A percentile compares a stretch with the other conserved stretches of the same genome.
phyloP scores from a whole-genome alignment of 2,329 filamentous ascomycete species.

The Corynespora cassiicola region DNA sequence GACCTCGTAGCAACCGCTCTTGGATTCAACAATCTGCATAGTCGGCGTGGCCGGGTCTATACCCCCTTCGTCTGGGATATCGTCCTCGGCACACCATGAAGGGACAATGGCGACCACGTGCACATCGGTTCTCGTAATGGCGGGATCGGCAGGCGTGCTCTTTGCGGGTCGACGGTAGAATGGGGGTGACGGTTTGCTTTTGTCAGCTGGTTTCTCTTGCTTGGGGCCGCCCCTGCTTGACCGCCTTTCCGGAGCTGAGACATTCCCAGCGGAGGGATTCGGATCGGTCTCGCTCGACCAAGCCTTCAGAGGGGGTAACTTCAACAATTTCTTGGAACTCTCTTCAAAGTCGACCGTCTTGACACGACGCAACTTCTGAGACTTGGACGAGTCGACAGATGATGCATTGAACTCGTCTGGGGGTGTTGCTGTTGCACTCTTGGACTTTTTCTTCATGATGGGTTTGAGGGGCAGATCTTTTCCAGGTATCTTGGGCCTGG shows the following conservation, averaged over 20 bases:
- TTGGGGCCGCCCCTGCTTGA: neutral
- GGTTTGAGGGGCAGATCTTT: constrained; percentile 26
- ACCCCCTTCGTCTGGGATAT: constrained; percentile 4
- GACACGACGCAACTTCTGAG: constrained; percentile 23
- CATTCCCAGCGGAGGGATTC: neutral
- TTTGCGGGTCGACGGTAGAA: no score
- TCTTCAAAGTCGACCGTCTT: constrained; percentile 41
- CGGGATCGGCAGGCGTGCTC: constrained; percentile 31
- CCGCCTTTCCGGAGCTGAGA: no score
- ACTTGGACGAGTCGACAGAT: neutral
- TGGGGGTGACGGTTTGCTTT: constrained; percentile 1
- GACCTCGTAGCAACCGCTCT: constrained; percentile 32
- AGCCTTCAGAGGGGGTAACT: constrained; percentile 6
- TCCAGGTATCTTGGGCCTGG: constrained; percentile 3
- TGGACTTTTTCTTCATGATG: constrained; percentile 32
- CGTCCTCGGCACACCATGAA: constrained; percentile 10
- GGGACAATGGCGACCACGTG: constrained; percentile 40
- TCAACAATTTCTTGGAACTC: constrained; percentile 4
- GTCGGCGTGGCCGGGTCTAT: constrained; percentile 35
- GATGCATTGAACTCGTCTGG: constrained; percentile 6
- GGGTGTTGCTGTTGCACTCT: constrained; percentile 26
- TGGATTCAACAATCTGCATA: constrained; percentile 40
- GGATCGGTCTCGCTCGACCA: constrained; percentile 3
- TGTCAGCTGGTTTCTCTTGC: neutral
- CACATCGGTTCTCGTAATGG: constrained; percentile 41